phyloP scores from a whole-genome alignment of 2,329 filamentous ascomycete species.

The Cladosporium cucumerinum region DNA sequence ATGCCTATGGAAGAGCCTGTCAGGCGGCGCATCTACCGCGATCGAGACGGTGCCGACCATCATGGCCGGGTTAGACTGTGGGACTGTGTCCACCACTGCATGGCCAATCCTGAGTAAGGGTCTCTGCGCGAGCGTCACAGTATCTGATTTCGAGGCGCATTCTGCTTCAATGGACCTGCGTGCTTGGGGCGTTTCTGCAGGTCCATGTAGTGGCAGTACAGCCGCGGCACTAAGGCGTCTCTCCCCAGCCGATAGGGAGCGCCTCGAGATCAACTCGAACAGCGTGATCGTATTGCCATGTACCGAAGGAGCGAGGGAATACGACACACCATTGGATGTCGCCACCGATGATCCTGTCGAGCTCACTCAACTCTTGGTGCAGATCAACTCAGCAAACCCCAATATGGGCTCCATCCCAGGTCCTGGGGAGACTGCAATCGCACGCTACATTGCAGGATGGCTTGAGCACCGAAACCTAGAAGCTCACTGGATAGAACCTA shows the following conservation, averaged over 20 bases:
- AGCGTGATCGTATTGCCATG: constrained; percentile 59
- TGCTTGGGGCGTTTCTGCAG: constrained; percentile 45
- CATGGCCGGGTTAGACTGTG: constrained; percentile 70
- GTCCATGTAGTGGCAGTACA: constrained; percentile 60
- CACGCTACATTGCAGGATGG: constrained; percentile 4
- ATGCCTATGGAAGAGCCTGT: constrained; percentile 53
- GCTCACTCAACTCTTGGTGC: neutral
- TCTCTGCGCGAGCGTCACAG: constrained; percentile 57
- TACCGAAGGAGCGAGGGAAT: constrained; percentile 60
- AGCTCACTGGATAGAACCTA: constrained; percentile 1
- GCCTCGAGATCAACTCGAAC: constrained; percentile 24
- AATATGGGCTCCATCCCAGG: neutral
- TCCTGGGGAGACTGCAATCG: neutral
- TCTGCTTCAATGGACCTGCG: constrained; percentile 53
- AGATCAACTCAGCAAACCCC: constrained; percentile 5
- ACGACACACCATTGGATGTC: constrained; percentile 31
- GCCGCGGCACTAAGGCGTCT: constrained; percentile 54
- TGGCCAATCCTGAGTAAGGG: constrained; percentile 58
- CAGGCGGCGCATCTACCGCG: constrained; percentile 44
- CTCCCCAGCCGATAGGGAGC: constrained; percentile 40
- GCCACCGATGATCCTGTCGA: constrained; percentile 3
- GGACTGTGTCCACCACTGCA: constrained; percentile 61
- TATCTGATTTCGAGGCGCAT: constrained; percentile 63
- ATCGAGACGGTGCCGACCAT: constrained; percentile 59
- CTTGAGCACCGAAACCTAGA: constrained; percentile 2